Conservation (phyloP, 73 alveolate genomes). For the Symbiodinium natans region DNA sequence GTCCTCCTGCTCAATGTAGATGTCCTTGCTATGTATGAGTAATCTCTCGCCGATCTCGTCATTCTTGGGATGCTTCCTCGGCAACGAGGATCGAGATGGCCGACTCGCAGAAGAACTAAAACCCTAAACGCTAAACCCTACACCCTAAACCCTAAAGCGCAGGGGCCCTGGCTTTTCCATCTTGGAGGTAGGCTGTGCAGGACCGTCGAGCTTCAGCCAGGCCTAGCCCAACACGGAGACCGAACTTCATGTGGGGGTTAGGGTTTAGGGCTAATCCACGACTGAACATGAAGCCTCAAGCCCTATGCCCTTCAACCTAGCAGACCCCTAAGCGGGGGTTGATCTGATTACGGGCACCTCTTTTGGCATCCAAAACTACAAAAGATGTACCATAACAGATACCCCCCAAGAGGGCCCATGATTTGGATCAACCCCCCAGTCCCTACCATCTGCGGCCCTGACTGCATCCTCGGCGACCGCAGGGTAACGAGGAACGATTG, state of each 20-base stretch:
- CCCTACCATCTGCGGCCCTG: not conserved
- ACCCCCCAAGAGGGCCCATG: no score
- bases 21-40: slow-evolving; percentile 26
- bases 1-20: slow-evolving; percentile 76
- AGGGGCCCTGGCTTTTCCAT: slow-evolving; percentile 27
- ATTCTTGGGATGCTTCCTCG: slow-evolving; percentile 70
- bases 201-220: slow-evolving; percentile 47
- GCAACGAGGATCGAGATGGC: not conserved
- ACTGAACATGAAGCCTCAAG: not conserved
- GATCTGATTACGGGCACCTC: no score
- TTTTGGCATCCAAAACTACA: no score
- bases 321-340: no score
- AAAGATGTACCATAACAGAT: no score
- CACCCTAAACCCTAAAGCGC: not conserved
- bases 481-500: slow-evolving; percentile 80
- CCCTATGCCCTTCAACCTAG: no score
- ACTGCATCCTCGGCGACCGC: slow-evolving; percentile 84
- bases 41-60: slow-evolving; percentile 61
- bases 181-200: slow-evolving; percentile 49
- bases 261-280: not conserved
- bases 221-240: not conserved
- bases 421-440: no score
- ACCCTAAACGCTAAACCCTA: not conserved
- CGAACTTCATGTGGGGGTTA: not conserved
- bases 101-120: not conserved